phyloP scores from a whole-genome alignment of 2,329 filamentous ascomycete genomes.

The Colletotrichum euphorbiae region DNA sequence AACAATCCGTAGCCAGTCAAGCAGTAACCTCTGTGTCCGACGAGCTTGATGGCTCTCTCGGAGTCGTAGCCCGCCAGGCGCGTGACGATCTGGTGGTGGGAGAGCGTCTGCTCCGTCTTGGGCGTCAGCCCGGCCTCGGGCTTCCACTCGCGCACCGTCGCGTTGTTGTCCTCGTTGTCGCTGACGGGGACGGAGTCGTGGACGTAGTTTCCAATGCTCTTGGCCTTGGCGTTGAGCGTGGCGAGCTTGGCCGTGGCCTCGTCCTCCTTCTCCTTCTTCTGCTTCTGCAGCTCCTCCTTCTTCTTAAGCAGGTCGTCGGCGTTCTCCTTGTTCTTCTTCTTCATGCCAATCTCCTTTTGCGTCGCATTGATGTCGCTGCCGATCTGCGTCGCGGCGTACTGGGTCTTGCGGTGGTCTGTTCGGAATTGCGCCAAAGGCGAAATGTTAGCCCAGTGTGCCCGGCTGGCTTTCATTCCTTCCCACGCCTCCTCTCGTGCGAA shows the following conservation, averaged over 20 bases:
- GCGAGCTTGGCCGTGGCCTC: constrained; percentile 74
- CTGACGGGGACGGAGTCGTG: constrained; percentile 87
- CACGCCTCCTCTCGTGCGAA: neutral
- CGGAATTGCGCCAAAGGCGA: neutral
- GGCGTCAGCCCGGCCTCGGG: constrained; percentile 83
- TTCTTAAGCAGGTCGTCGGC: constrained; percentile 82
- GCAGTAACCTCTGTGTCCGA: constrained; percentile 95
- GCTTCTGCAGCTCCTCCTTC: constrained; percentile 81
- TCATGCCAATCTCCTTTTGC: constrained; percentile 89
- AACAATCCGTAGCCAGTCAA: constrained; percentile 90
- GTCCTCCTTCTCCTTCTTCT: constrained; percentile 84
- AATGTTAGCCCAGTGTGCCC: constrained; percentile 10
- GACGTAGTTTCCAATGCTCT: constrained; percentile 90
- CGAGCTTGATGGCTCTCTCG: constrained; percentile 91
- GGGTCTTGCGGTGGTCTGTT: constrained; percentile 57
- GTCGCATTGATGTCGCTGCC: constrained; percentile 87
- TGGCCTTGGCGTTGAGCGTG: constrained; percentile 78
- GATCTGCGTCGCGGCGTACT: constrained; percentile 83
- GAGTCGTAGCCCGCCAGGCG: constrained; percentile 92
- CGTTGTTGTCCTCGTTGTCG: constrained; percentile 88
- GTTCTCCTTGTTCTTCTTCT: constrained; percentile 96
- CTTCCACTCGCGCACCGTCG: constrained; percentile 79
- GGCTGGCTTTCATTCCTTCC: neutral
- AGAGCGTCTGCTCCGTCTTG: constrained; percentile 73
- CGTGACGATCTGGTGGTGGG: constrained; percentile 93